phyloP scores from a whole-genome alignment of 1,284 basidiomycete genomes.

The Ustilago crameri region DNA sequence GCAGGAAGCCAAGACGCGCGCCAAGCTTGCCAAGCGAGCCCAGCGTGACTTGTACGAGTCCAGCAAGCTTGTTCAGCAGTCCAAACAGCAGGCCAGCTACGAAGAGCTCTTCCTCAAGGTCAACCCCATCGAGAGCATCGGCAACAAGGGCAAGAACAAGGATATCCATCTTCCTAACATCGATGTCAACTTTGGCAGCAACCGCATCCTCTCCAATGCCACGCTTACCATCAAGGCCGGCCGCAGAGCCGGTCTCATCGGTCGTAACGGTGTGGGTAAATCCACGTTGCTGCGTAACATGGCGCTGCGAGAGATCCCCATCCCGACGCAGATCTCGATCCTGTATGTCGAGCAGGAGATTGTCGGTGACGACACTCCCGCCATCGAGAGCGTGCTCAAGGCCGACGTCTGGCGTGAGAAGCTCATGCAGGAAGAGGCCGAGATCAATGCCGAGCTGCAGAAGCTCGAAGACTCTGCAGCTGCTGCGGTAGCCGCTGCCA shows the following conservation, averaged over 20 bases:
- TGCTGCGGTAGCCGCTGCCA: constrained; percentile 49
- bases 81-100: constrained; percentile 91
- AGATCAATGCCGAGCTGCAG: constrained; percentile 59
- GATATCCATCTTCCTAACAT: constrained; percentile 95
- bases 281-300: constrained; percentile 93
- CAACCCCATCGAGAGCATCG: constrained; percentile 88
- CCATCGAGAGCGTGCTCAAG: constrained; percentile 92
- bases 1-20: constrained; percentile 96
- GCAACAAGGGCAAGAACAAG: constrained; percentile 76
- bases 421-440: constrained; percentile 59
- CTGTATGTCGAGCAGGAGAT: constrained; percentile 96
- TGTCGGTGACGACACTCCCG: constrained; percentile 87
- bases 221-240: constrained; percentile 46
- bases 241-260: constrained; percentile 72
- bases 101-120: constrained; percentile 99
- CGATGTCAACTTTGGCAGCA: constrained; percentile 79
- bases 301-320: constrained; percentile 89
- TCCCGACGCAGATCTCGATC: constrained; percentile 85
- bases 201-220: constrained; percentile 83
- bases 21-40: constrained; percentile 95
- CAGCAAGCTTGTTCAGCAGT: constrained; percentile 90
- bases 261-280: constrained; percentile 88
- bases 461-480: constrained; percentile 57
- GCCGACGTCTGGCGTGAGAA: constrained; percentile 68
- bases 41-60: constrained; percentile 88